Evolutionary conservation across 495 filamentous ascomycete genomes (phyloP), one percentile per base, ranked within the genome.

Genomic region (Halenospora varia): DNA sequence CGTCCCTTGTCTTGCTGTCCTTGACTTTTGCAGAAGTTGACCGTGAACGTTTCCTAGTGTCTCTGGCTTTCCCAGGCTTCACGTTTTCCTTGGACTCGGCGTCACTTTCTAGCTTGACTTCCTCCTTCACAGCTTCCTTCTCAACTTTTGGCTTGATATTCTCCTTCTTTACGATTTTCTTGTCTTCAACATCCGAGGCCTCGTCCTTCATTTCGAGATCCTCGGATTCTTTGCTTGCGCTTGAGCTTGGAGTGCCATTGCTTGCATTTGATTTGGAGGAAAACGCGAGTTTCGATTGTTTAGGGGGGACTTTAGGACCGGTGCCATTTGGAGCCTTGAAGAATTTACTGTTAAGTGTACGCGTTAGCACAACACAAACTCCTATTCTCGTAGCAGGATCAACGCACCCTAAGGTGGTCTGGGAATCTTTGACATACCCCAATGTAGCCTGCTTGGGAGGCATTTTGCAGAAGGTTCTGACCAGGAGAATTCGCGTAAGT

Each of bases 401-500:
- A 51, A 85, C 89, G 77, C 82, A 95, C 92, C 89, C 84, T 68
- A 96, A 75, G 55, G 88, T 95, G 64, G 82, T 80, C 75, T 96
- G 91, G 52, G 82, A 78, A 55, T 85, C 77, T 70, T 81, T 86
- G 46, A 95, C 93, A 77, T 96, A 97, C 93, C 90, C 90, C 68
- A 97, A 71, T 40, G 91, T 96, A 65, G 88, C 83, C 78, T 97
- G 93, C 69, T 92, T 96, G 15, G 77, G 74, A 60, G 78, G 65
- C 80, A 82, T 81, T 18, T 51, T 75, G 54, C 10, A 44, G 35
- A 62, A 54, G 18, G 53, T 17, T 52, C 53, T 54, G 18, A 53
- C 15, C 15, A 56, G 26, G 22, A 48, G 20, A 11, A 9, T 63
- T 22, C 52, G 26, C 49, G 41, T 26, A 42, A 45, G 23, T 24